Evolutionary conservation across 352 stramenopile species (phyloP).

Genomic region (Phytopythium kandeliae): DNA sequence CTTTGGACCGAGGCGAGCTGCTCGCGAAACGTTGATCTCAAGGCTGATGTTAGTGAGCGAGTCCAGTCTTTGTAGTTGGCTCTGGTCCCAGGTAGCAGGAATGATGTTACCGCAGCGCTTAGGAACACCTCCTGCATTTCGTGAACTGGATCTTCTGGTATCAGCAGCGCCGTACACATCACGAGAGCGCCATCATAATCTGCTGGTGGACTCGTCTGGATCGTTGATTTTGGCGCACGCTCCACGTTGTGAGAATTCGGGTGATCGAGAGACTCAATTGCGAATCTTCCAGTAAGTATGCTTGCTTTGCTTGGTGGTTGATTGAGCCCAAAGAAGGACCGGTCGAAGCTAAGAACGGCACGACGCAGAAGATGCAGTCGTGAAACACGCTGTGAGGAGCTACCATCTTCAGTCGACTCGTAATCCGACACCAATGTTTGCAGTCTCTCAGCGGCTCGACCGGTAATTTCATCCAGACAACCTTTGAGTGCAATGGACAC

Average conservation of each 20-base stretch:
- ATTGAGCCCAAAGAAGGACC: background rate
- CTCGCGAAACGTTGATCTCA: background rate
- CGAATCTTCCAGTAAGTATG: too few species aligned
- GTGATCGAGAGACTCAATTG: too few species aligned
- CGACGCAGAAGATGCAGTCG: background rate
- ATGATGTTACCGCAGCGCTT: background rate
- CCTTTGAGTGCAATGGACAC: background rate
- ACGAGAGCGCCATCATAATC: background rate
- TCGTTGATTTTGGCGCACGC: background rate
- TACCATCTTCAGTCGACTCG: background rate
- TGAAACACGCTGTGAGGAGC: background rate
- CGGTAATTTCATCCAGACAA: background rate
- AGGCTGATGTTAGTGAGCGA: background rate
- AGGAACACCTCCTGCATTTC: slow-evolving; percentile 5
- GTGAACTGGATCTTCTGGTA: background rate
- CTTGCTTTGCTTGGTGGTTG: background rate
- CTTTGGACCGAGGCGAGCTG: background rate
- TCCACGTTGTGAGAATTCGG: background rate
- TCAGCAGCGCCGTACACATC: background rate
- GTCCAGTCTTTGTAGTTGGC: background rate
- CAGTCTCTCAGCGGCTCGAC: background rate
- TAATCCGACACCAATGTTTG: background rate
- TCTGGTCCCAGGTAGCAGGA: background rate
- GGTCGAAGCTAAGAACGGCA: too few species aligned
- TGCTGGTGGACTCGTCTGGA: background rate